These are phyloP conservation scores for Kwoniella botswanensis DNA, from an alignment of 768 basidiomycete genomes.

Conservation along the genomic window DNA sequence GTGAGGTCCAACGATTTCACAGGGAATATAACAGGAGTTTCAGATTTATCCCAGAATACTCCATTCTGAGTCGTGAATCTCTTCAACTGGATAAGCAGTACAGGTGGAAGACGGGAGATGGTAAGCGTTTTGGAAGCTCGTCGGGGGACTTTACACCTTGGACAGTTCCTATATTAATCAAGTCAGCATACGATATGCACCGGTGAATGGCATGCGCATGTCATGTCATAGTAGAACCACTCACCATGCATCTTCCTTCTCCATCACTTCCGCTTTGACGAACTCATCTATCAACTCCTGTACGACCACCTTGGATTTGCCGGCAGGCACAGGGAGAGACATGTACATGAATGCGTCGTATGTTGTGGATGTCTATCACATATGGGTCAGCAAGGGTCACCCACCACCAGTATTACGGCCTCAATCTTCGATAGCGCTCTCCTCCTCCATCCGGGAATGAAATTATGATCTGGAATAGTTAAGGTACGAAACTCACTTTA, in stretches of 20 bases:
- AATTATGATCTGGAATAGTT: too few relatives aligned
- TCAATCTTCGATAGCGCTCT: too few relatives aligned
- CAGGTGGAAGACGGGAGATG: slow-evolving; percentile 87
- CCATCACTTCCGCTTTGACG: slow-evolving; percentile 85
- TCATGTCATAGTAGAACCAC: slow-evolving; percentile 36
- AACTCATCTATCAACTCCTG: slow-evolving; percentile 85
- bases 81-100: slow-evolving; percentile 63
- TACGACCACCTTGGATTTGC: slow-evolving; percentile 66
- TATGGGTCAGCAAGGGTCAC: too few relatives aligned
- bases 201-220: not conserved
- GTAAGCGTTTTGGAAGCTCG: slow-evolving; percentile 85
- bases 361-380: slow-evolving; percentile 85
- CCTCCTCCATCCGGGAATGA: too few relatives aligned
- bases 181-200: not conserved
- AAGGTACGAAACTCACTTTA: slow-evolving; percentile 64
- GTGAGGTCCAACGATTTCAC: slow-evolving; percentile 67
- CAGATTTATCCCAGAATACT: slow-evolving; percentile 89
- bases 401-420: too few relatives aligned
- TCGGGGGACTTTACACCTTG: slow-evolving; percentile 86
- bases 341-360: slow-evolving; percentile 97
- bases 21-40: slow-evolving; percentile 92
- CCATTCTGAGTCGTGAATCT: slow-evolving; percentile 52
- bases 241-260: slow-evolving; percentile 92
- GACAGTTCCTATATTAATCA: slow-evolving; percentile 77
- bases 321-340: slow-evolving; percentile 81